These are phyloP conservation scores for Ascochyta clinopodiicola DNA, from an alignment of 2,329 filamentous ascomycete genomes.

Conservation along the genomic window DNA sequence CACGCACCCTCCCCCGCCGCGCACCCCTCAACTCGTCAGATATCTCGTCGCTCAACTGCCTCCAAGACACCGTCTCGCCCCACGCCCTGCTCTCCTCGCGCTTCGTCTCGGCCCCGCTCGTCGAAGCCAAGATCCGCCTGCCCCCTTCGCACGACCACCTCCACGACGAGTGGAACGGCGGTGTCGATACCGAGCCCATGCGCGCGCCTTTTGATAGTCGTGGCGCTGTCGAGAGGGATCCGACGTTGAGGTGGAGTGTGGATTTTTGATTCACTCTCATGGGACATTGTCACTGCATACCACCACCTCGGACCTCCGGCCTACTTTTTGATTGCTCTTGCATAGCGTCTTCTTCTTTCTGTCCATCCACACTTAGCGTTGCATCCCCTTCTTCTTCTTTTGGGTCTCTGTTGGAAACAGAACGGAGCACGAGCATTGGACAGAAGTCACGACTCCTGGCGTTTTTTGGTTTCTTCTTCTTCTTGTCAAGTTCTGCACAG, in stretches of 20 bases:
- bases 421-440: not conserved
- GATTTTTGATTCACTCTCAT: conserved; percentile 41
- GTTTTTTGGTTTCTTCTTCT: not conserved
- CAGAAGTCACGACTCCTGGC: not conserved
- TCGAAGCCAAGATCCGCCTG: conserved; percentile 48
- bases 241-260: conserved; percentile 51
- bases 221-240: conserved; percentile 45
- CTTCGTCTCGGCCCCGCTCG: conserved; percentile 47
- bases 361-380: not conserved
- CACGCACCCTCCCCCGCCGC: conserved; percentile 31
- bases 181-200: conserved; percentile 14
- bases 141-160: conserved; percentile 42
- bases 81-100: conserved; percentile 42
- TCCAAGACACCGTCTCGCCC: conserved; percentile 49
- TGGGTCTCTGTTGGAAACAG: no score
- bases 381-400: not conserved
- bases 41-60: conserved; percentile 45
- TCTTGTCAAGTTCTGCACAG: no score
- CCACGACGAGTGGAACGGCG: conserved; percentile 24
- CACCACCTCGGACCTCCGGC: no score
- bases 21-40: conserved; percentile 45
- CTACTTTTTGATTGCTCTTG: not conserved
- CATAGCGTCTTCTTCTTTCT: not conserved
- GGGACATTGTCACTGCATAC: no score
- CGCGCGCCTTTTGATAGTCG: conserved; percentile 45